Evolutionary conservation across 2,329 filamentous ascomycete species (phyloP).

Genomic region (Bisporella sp.): DNA sequence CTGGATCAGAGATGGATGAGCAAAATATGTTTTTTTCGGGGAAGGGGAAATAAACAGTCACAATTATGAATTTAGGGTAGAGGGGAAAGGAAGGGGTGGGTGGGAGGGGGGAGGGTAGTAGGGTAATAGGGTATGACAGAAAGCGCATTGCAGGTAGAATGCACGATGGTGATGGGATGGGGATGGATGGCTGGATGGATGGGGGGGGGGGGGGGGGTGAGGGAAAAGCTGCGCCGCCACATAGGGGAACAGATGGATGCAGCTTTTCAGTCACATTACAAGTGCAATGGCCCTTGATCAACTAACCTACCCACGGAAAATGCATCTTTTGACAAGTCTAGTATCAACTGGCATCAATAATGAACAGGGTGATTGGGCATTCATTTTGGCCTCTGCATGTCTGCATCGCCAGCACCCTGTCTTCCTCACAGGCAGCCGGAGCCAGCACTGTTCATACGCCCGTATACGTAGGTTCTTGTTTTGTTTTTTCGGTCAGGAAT

Average conservation of each 20-base stretch:
- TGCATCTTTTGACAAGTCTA: too few relatives aligned
- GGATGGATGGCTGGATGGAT: not conserved
- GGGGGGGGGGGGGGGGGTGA: not conserved
- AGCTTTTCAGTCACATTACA: too few relatives aligned
- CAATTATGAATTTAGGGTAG: slow-evolving; percentile 4
- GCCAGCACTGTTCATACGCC: too few relatives aligned
- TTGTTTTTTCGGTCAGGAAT: not conserved
- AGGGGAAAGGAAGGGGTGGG: slow-evolving; percentile 9
- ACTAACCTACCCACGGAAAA: too few relatives aligned
- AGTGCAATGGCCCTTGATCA: too few relatives aligned
- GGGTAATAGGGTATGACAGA: not conserved
- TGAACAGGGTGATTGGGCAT: too few relatives aligned
- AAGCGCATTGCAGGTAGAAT: not conserved
- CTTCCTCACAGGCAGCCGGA: not conserved
- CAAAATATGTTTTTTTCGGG: too few relatives aligned
- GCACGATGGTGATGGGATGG: not conserved
- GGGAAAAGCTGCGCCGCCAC: not conserved
- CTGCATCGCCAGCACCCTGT: not conserved
- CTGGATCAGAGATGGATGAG: too few relatives aligned
- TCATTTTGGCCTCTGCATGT: not conserved
- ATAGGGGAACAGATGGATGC: too few relatives aligned
- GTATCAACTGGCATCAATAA: too few relatives aligned
- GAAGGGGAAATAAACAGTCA: too few relatives aligned
- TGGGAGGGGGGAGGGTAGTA: slow-evolving; percentile 1
- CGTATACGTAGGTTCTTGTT: not conserved